A percentile compares a stretch with the other conserved stretches of the same genome.
These are phyloP conservation scores for Clarkia xantiana DNA, from an alignment of 345 rosid species.

Conservation along the genomic window DNA sequence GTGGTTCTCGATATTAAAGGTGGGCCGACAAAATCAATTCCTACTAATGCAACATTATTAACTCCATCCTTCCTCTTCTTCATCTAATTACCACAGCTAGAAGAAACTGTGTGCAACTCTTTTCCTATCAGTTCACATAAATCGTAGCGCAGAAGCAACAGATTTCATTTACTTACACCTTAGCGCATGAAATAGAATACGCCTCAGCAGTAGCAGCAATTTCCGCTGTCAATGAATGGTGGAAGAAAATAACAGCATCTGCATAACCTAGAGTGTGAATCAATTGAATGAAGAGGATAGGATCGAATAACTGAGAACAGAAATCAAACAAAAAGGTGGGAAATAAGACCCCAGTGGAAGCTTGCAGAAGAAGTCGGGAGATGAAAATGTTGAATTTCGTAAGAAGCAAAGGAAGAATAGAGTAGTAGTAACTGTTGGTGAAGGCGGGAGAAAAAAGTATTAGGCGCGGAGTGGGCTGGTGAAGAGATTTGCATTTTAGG, in stretches of 20 bases:
- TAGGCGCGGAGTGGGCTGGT: not conserved
- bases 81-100: not conserved
- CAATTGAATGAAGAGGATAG: not conserved
- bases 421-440: not conserved
- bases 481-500: too few species aligned
- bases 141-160: not conserved
- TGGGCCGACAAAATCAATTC: conserved; percentile 25
- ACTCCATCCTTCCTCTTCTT: conserved; percentile 4
- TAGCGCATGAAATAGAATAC: not conserved
- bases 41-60: conserved; percentile 30
- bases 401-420: not conserved
- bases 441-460: not conserved
- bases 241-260: not conserved
- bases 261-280: not conserved
- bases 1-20: conserved; percentile 38
- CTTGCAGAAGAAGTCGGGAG: not conserved
- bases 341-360: not conserved
- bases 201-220: not conserved
- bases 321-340: not conserved
- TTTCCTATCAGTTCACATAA: not conserved
- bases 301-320: not conserved
- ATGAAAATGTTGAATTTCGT: not conserved
- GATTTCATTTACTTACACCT: not conserved
- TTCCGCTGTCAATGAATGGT: not conserved
- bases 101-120: not conserved